phyloP scores from a whole-genome alignment of 108 stramenopile genomes.

The Cyclotella atomus region DNA sequence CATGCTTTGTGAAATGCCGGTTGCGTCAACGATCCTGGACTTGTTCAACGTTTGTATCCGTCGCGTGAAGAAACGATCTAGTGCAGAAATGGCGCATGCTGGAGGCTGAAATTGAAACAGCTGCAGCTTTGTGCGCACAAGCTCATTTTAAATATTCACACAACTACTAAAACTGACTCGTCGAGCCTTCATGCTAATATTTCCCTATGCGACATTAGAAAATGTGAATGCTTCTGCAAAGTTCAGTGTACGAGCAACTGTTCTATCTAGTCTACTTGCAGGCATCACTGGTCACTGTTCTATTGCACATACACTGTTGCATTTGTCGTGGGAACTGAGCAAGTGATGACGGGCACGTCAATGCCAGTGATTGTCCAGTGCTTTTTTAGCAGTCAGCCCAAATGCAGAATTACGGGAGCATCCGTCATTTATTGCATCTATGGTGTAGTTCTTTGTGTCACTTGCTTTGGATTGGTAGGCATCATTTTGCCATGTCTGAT shows the following conservation, averaged over 20 bases:
- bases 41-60: constrained; percentile 27
- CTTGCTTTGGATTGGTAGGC: constrained; percentile 14
- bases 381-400: constrained; percentile 34
- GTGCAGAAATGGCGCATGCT: constrained; percentile 27
- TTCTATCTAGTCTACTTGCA: constrained; percentile 35
- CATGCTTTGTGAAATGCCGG: constrained; percentile 44
- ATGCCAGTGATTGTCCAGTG: constrained; percentile 20
- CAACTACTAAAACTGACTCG: no score
- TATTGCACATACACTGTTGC: constrained; percentile 46
- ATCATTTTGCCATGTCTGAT: background rate
- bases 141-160: constrained; percentile 32
- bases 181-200: no score
- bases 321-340: constrained; percentile 51
- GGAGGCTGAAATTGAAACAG: constrained; percentile 67
- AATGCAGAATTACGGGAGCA: constrained; percentile 46
- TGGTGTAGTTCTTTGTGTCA: constrained; percentile 12
- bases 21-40: constrained; percentile 27
- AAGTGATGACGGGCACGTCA: constrained; percentile 29
- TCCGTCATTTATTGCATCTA: constrained; percentile 50
- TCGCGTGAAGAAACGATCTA: constrained; percentile 26
- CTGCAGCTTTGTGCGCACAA: constrained; percentile 60
- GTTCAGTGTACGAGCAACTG: constrained; percentile 20
- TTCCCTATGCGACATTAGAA: constrained; percentile 43
- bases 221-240: constrained; percentile 21
- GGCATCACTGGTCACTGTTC: constrained; percentile 52